phyloP scores from a whole-genome alignment of 306 rosid genomes.

The Lupinus albus region DNA sequence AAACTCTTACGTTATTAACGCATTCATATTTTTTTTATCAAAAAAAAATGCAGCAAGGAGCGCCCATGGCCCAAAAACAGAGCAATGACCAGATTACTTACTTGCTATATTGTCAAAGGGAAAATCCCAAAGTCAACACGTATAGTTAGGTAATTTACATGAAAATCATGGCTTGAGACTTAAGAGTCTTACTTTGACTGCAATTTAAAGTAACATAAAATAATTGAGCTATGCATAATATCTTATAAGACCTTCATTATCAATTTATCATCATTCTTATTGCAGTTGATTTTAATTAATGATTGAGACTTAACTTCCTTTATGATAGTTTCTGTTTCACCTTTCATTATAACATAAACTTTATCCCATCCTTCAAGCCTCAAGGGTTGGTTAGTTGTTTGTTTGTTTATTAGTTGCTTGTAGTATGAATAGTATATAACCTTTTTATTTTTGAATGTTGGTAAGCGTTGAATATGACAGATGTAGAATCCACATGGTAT shows the following conservation, averaged over 20 bases:
- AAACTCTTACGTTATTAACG: no score
- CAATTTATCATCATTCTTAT: no score
- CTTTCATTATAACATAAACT: not conserved
- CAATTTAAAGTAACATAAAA: not conserved
- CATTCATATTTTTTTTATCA: no score
- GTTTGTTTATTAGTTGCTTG: not conserved
- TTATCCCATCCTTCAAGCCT: not conserved
- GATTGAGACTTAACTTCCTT: not conserved
- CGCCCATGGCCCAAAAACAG: slow-evolving; percentile 4
- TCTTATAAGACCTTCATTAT: no score
- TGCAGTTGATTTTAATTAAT: not conserved
- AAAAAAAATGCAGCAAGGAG: not conserved
- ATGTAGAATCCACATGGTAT: not conserved
- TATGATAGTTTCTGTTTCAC: not conserved
- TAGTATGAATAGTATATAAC: no score
- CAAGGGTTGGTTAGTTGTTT: not conserved
- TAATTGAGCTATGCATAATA: not conserved
- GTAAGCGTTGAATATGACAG: not conserved
- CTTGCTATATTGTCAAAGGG: slow-evolving; percentile 40
- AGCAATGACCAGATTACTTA: slow-evolving; percentile 19
- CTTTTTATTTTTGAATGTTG: not conserved
- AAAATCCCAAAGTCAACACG: slow-evolving; percentile 39
- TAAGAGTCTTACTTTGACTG: slow-evolving; percentile 2
- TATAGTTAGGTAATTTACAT: not conserved
- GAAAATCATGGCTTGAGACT: no score